These are phyloP conservation scores for Suillus subalutaceus DNA, from an alignment of 768 basidiomycete species.

Conservation along the genomic window DNA sequence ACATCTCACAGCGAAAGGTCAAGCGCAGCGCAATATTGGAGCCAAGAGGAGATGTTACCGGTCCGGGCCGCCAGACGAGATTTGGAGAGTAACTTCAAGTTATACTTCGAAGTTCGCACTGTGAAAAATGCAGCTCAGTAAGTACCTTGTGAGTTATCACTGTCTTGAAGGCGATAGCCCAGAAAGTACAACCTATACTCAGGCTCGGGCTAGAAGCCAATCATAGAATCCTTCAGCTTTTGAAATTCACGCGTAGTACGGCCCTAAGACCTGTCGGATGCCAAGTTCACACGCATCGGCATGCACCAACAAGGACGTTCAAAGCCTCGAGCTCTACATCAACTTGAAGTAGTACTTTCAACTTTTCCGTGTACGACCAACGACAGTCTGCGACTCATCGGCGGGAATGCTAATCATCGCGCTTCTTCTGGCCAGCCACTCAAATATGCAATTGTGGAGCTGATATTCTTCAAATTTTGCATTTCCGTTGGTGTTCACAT, in stretches of 20 bases:
- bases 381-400: not conserved
- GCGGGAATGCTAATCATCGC: not conserved
- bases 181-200: not conserved
- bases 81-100: not conserved
- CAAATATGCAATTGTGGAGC: slow-evolving; percentile 32
- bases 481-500: slow-evolving; percentile 6
- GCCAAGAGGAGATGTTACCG: not conserved
- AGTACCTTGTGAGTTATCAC: no score
- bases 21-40: not conserved
- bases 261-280: not conserved
- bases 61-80: not conserved
- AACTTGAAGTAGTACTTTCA: not conserved
- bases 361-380: slow-evolving; percentile 1
- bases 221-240: not conserved
- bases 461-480: slow-evolving; percentile 43
- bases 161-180: no score
- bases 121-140: not conserved
- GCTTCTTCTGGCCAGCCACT: not conserved
- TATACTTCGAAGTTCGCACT: not conserved
- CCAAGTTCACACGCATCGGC: not conserved
- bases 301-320: not conserved
- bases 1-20: not conserved
- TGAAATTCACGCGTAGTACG: not conserved
- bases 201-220: not conserved
- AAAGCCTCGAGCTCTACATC: not conserved